Evolutionary conservation across 495 filamentous ascomycete species (phyloP).

Genomic region (Podospora comata): DNA sequence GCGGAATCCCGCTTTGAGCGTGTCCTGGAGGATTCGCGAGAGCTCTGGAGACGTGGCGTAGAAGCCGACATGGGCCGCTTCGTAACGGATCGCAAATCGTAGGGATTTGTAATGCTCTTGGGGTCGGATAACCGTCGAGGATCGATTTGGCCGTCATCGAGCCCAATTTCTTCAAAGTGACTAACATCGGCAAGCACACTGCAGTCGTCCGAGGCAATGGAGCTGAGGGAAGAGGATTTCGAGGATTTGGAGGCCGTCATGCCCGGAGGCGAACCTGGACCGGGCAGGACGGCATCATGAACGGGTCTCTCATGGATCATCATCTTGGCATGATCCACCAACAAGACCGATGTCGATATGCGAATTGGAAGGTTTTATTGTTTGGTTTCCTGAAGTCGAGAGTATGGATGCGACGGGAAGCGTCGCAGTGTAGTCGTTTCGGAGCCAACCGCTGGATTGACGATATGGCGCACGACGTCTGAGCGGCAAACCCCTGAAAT

Average conservation of each 20-base stretch:
- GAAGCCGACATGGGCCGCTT: slow-evolving; percentile 35
- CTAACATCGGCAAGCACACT: slow-evolving; percentile 64
- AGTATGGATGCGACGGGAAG: slow-evolving; percentile 22
- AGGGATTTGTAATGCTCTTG: slow-evolving; percentile 44
- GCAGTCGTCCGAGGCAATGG: slow-evolving; percentile 65
- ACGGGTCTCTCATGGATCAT: slow-evolving; percentile 52
- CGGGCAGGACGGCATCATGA: slow-evolving; percentile 44
- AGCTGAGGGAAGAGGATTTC: slow-evolving; percentile 85
- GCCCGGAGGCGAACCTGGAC: slow-evolving; percentile 78
- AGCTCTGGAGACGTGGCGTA: slow-evolving; percentile 32
- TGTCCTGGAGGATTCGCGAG: slow-evolving; percentile 26
- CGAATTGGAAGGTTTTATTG: slow-evolving; percentile 1
- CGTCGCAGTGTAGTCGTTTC: slow-evolving; percentile 24
- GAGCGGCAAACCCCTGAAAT: slow-evolving; percentile 27
- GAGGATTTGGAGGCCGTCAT: slow-evolving; percentile 83
- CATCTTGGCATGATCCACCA: slow-evolving; percentile 43
- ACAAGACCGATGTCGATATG: neutral
- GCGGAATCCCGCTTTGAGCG: slow-evolving; percentile 28
- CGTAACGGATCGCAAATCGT: slow-evolving; percentile 41
- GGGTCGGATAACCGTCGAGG: slow-evolving; percentile 40
- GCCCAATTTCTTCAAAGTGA: slow-evolving; percentile 91
- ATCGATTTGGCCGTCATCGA: slow-evolving; percentile 58
- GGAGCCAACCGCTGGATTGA: slow-evolving; percentile 17
- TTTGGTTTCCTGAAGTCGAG: slow-evolving; percentile 14
- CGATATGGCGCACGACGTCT: slow-evolving; percentile 21